These are phyloP conservation scores for Aureobasidium musti DNA, from an alignment of 2,329 filamentous ascomycete species.

Conservation along the genomic window DNA sequence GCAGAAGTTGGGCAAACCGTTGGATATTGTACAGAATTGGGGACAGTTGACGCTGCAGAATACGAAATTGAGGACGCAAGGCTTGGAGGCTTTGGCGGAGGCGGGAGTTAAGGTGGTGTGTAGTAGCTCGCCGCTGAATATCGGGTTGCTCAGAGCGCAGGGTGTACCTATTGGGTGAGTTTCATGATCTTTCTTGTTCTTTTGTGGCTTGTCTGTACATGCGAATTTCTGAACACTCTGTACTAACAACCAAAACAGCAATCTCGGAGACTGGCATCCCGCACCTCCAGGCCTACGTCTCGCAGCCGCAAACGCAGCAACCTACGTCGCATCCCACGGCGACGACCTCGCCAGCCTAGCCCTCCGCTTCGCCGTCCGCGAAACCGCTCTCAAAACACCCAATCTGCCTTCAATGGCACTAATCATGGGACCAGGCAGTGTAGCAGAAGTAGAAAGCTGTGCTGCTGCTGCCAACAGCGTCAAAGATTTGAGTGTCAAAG, in stretches of 20 bases:
- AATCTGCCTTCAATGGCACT: neutral
- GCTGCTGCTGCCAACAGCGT: conserved; percentile 24
- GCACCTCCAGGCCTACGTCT: conserved; percentile 25
- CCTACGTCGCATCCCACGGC: neutral
- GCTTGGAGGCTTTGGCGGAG: conserved; percentile 11
- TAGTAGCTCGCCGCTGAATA: conserved; percentile 25
- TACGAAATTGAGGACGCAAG: conserved; percentile 24
- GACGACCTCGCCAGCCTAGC: conserved; percentile 26
- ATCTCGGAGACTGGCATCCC: conserved; percentile 30
- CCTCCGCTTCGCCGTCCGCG: conserved; percentile 24
- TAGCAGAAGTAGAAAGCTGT: conserved; percentile 14
- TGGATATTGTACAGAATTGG: conserved; percentile 65
- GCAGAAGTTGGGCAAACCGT: conserved; percentile 71
- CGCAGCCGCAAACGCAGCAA: conserved; percentile 18
- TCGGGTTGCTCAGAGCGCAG: conserved; percentile 27
- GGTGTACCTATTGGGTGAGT: conserved; percentile 29
- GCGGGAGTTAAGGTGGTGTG: conserved; percentile 28
- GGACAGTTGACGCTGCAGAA: conserved; percentile 31
- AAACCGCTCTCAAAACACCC: neutral
- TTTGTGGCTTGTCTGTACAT: neutral
- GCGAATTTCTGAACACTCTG: neutral
- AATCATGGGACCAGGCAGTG: conserved; percentile 27
- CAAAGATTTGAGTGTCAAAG: neutral
- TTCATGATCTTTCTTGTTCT: neutral
- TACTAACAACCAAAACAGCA: neutral